These are phyloP conservation scores for Rubia peregrina DNA, from an alignment of 305 asterid genomes.

Conservation along the genomic window DNA sequence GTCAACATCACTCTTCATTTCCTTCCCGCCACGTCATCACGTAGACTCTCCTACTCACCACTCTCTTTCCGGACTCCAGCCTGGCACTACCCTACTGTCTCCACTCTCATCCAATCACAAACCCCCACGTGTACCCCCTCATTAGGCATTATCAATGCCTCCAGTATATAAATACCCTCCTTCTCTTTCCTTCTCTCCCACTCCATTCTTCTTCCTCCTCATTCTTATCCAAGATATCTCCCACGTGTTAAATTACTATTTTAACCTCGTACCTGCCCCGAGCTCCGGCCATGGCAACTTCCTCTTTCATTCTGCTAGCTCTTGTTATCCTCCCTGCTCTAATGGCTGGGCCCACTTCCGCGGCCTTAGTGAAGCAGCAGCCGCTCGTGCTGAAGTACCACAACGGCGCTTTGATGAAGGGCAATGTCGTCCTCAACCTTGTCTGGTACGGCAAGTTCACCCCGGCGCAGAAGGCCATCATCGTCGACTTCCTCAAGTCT, in stretches of 20 bases:
- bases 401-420: slow-evolving; percentile 66
- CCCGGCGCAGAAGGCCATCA: slow-evolving; percentile 56
- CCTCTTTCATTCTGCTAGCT: slow-evolving; percentile 9
- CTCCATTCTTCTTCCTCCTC: not conserved
- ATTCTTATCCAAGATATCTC: not conserved
- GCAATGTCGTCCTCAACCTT: slow-evolving; percentile 62
- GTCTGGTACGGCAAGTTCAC: slow-evolving; percentile 86
- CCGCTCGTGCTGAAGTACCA: slow-evolving; percentile 70
- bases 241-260: slow-evolving; percentile 1
- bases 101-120: slow-evolving; percentile 11
- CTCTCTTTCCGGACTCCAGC: slow-evolving; percentile 19
- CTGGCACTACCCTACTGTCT: slow-evolving; percentile 26
- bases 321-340: slow-evolving; percentile 5
- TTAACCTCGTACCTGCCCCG: not conserved
- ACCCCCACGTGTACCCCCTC: slow-evolving; percentile 22
- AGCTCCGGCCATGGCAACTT: slow-evolving; percentile 28
- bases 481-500: slow-evolving; percentile 73
- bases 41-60: slow-evolving; percentile 13
- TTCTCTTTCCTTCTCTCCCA: not conserved
- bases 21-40: slow-evolving; percentile 26
- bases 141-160: slow-evolving; percentile 14
- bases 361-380: slow-evolving; percentile 54
- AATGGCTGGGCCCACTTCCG: slow-evolving; percentile 25
- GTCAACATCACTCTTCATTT: slow-evolving; percentile 22
- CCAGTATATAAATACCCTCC: slow-evolving; percentile 13